A percentile compares a stretch with the other conserved stretches of the same genome.
phyloP scores from a whole-genome alignment of 352 stramenopile genomes.

The Lagenidium giganteum region DNA sequence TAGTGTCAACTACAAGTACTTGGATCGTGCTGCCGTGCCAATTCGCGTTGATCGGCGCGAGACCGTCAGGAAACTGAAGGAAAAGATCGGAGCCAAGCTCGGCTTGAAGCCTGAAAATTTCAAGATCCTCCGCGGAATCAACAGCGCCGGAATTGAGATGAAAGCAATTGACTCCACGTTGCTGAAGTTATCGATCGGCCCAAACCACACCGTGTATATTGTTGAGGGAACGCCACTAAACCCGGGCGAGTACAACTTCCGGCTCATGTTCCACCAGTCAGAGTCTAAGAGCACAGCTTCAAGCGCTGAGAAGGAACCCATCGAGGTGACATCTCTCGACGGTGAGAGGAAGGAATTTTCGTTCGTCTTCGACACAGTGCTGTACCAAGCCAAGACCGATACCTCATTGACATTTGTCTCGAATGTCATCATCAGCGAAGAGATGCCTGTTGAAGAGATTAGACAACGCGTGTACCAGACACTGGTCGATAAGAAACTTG shows the following conservation, averaged over 20 bases:
- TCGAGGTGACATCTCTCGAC: too few species aligned
- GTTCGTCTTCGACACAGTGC: slow-evolving; percentile 64
- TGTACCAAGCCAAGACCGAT: slow-evolving; percentile 49
- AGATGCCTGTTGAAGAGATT: slow-evolving; percentile 72
- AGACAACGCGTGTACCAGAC: slow-evolving; percentile 37
- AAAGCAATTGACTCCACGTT: slow-evolving; percentile 76
- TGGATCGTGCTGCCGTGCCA: slow-evolving; percentile 29
- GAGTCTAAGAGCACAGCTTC: too few species aligned
- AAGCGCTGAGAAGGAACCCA: background rate
- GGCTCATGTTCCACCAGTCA: slow-evolving; percentile 52
- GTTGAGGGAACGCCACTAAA: slow-evolving; percentile 61
- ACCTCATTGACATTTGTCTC: slow-evolving; percentile 46
- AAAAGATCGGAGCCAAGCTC: slow-evolving; percentile 44
- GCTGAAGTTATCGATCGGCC: slow-evolving; percentile 66
- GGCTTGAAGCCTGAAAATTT: slow-evolving; percentile 44
- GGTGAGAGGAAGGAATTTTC: slow-evolving; percentile 20
- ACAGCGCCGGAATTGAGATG: slow-evolving; percentile 68
- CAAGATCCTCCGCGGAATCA: slow-evolving; percentile 72
- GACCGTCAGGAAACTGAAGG: slow-evolving; percentile 52
- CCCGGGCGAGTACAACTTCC: slow-evolving; percentile 74
- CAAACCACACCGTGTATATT: slow-evolving; percentile 63
- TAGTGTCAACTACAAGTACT: slow-evolving; percentile 66
- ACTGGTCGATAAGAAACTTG: slow-evolving; percentile 40
- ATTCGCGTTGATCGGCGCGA: slow-evolving; percentile 75
- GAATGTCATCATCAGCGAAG: slow-evolving; percentile 69